phyloP scores from a whole-genome alignment of 1,139 yeast genomes.

The Yamadazyma conglobata region DNA sequence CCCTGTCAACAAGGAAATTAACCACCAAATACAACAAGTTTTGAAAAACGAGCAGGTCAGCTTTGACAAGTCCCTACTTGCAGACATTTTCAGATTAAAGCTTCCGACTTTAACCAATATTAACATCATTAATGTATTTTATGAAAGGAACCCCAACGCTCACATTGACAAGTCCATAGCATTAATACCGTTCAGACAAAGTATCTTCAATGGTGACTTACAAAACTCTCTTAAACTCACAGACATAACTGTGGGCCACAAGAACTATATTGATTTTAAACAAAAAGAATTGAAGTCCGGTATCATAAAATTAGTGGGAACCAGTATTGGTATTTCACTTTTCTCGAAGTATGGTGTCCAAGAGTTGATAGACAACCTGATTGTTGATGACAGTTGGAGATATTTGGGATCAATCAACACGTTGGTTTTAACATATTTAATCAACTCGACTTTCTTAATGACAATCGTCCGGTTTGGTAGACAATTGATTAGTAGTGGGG shows the following conservation, averaged over 20 bases:
- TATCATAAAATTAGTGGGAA: constrained; percentile 24
- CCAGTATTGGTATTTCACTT: constrained; percentile 34
- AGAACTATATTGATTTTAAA: constrained; percentile 40
- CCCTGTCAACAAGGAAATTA: constrained; percentile 17
- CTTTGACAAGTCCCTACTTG: constrained; percentile 25
- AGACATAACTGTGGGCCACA: constrained; percentile 60
- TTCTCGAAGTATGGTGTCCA: constrained; percentile 40
- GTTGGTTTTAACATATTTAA: constrained; percentile 60
- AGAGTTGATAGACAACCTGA: constrained; percentile 32
- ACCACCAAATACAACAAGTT: constrained; percentile 19
- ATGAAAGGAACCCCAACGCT: constrained; percentile 30
- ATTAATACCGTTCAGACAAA: constrained; percentile 58
- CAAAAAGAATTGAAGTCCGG: constrained; percentile 29
- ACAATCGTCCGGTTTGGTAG: constrained; percentile 60
- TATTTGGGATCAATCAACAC: constrained; percentile 52
- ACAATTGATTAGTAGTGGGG: constrained; percentile 44
- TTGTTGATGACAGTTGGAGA: constrained; percentile 34
- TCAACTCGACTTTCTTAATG: constrained; percentile 59
- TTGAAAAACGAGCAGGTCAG: constrained; percentile 19
- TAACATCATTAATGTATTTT: constrained; percentile 31
- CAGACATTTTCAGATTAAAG: constrained; percentile 29
- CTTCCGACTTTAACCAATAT: constrained; percentile 31
- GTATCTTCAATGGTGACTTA: constrained; percentile 59
- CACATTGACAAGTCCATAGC: constrained; percentile 39
- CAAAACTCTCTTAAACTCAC: constrained; percentile 54